phyloP scores from a whole-genome alignment of 2,329 filamentous ascomycete species.

The Trichoderma oligosporum region DNA sequence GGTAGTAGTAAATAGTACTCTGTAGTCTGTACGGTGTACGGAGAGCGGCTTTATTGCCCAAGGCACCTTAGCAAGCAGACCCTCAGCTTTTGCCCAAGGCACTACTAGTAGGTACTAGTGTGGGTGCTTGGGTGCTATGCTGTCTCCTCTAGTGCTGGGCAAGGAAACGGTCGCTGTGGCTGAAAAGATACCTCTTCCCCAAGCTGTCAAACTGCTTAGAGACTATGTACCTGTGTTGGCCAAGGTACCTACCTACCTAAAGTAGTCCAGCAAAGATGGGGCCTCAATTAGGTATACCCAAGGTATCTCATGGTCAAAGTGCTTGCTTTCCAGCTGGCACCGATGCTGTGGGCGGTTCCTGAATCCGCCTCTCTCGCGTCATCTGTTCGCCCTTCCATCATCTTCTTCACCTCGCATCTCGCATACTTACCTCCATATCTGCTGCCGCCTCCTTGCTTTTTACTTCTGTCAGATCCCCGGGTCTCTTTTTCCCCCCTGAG shows the following conservation, averaged over 20 bases:
- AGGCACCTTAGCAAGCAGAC: too few species aligned
- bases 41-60: too few species aligned
- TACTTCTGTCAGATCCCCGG: not conserved
- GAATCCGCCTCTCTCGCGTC: not conserved
- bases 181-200: not conserved
- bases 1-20: too few species aligned
- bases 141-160: too few species aligned
- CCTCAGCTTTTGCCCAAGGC: too few species aligned
- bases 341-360: not conserved
- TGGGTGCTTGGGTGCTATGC: too few species aligned
- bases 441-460: slow-evolving; percentile 3
- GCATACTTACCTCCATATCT: slow-evolving; percentile 14
- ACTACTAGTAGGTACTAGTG: too few species aligned
- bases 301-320: not conserved
- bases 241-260: slow-evolving; percentile 6
- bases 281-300: not conserved
- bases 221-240: not conserved
- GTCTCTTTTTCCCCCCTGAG: not conserved
- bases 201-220: not conserved
- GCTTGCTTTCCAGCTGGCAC: not conserved
- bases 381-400: not conserved
- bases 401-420: slow-evolving; percentile 1
- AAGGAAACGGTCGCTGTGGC: not conserved
- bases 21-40: too few species aligned
- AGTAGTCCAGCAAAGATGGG: not conserved